A percentile compares a stretch with the other conserved stretches of the same genome.
phyloP scores from a whole-genome alignment of 371 early-diverging fungal genomes.

The Batkoa obscura region DNA sequence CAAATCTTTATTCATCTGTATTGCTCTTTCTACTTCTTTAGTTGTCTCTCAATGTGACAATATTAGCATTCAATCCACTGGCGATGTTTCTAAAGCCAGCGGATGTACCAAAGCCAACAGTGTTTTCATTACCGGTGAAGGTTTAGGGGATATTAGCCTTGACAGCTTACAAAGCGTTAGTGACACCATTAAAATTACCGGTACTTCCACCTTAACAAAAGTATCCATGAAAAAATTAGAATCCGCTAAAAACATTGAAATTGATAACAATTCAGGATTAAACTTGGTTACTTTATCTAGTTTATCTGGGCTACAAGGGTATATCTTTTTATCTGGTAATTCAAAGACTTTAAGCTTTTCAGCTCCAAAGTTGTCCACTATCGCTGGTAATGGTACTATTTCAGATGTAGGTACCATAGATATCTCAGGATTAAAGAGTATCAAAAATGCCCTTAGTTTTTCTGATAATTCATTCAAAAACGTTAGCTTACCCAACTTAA shows the following conservation, averaged over 20 bases:
- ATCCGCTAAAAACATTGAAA: background rate
- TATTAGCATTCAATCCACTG: background rate
- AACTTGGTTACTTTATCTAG: background rate
- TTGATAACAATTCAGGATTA: conserved; percentile 4
- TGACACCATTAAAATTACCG: background rate
- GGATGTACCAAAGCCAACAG: background rate
- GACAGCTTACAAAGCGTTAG: background rate
- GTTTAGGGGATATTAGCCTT: background rate
- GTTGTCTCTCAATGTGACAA: background rate
- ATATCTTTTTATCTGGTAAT: conserved; percentile 3
- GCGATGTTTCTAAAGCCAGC: background rate
- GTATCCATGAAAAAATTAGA: background rate
- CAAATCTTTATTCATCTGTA: too few relatives aligned
- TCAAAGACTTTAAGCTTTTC: background rate
- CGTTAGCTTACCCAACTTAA: conserved; percentile 12
- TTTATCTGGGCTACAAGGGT: background rate
- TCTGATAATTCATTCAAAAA: conserved; percentile 14
- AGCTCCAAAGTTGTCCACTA: background rate
- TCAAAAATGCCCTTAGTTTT: conserved; percentile 10
- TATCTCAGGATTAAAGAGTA: background rate
- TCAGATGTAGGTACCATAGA: background rate
- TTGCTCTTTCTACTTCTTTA: background rate
- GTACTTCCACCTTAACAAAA: background rate
- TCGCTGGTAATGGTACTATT: conserved; percentile 3
- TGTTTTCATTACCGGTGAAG: conserved; percentile 2